Base-by-base conservation (phyloP, 73 alveolate genomes). In the Paramecium pentaurelia region DNA sequence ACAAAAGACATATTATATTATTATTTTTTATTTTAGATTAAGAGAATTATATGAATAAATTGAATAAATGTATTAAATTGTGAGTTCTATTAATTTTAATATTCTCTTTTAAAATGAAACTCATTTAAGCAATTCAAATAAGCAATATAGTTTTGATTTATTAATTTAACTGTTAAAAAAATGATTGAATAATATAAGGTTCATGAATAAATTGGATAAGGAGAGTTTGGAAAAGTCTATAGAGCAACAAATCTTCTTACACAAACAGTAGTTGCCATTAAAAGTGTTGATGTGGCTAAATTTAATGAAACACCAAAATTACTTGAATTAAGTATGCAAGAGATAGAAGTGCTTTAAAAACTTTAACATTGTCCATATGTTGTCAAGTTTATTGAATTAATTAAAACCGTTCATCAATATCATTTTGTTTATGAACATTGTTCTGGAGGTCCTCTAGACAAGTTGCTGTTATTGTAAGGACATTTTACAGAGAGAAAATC, bases 391-490 rank as follows among this genome's bases (percentile, higher is more conserved):
- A 71, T 71, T 32, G 94, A 89, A 60, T 68, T 89, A 22, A 54
- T 89, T 32, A 89, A 83, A 71, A 71, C 84, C 27, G 27, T 85
- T 34, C 71, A 70, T 89, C 49, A 89, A 32, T 89, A 89, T 89
- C 77, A 89, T 47, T 89, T 89, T 36, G 91, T 89, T 4, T 89
- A 89, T 73, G 94, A 89, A 71, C 51, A 71, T 89, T 89, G 94
- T 45, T 51, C 84, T 27, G 94, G 94, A 42, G 94, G 94, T 71
- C 86, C 94, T 12, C 83, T 89, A 8, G 94, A 89, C n/a, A 84
- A 89, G 16, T 89, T 71, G n/a, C 40, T 89, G n/a, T 20, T 71
- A 30, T 51, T 71, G 45, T 47, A 89, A 71, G 88, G 88, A 71
- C 71, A 71, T 42, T 89, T 89, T 51, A 89, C 71, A 44, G 94